phyloP scores from a whole-genome alignment of 2,329 filamentous ascomycete species.

The Colletotrichum sojae region DNA sequence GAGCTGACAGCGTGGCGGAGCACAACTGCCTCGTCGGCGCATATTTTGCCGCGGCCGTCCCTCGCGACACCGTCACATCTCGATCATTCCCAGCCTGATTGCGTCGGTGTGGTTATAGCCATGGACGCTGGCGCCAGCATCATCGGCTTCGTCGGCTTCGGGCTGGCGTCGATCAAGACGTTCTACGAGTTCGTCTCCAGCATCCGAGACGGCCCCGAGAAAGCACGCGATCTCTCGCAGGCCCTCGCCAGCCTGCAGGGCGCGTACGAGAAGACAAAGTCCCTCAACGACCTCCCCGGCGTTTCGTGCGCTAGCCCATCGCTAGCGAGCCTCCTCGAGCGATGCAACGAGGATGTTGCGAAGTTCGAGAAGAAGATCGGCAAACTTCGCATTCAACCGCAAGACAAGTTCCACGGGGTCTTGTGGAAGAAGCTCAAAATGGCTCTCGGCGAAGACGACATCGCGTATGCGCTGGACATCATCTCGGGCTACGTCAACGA shows the following conservation, averaged over 20 bases:
- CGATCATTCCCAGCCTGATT: too few species aligned
- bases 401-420: neutral
- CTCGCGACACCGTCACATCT: neutral
- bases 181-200: constrained; percentile 12
- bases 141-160: constrained; percentile 4
- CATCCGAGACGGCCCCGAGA: neutral
- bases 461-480: neutral
- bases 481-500: neutral
- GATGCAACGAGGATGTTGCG: neutral
- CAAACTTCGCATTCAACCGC: neutral
- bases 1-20: constrained; percentile 6
- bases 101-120: too few species aligned
- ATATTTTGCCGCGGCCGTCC: neutral
- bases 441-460: neutral
- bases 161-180: constrained; percentile 7
- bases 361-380: neutral
- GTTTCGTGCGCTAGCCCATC: neutral
- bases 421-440: constrained; percentile 6
- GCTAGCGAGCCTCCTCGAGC: neutral
- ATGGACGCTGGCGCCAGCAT: constrained; percentile 4
- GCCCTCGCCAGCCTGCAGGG: neutral
- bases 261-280: neutral
- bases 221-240: neutral
- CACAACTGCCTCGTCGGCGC: neutral
- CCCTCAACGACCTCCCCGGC: neutral